A percentile compares a stretch with the other conserved stretches of the same genome.
Conservation (phyloP, 2,329 filamentous ascomycete genomes). For the Penicillium griseofulvum region DNA sequence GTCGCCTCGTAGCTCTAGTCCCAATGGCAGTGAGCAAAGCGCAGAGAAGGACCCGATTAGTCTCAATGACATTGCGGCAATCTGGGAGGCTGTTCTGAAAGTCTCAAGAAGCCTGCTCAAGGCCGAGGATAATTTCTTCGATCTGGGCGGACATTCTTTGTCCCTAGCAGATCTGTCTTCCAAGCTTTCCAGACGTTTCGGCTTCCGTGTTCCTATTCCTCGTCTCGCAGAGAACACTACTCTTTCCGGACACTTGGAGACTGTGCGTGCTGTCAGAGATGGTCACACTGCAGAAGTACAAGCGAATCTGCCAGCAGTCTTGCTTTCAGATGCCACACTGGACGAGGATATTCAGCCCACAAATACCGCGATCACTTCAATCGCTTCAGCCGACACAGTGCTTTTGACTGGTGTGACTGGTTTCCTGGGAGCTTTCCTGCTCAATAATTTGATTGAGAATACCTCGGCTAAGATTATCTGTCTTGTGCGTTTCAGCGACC, state of each 20-base stretch:
- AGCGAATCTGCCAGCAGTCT: constrained; percentile 68
- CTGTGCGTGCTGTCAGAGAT: constrained; percentile 67
- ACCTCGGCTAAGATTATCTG: constrained; percentile 70
- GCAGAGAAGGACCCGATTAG: constrained; percentile 62
- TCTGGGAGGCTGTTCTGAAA: constrained; percentile 70
- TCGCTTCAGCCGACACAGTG: constrained; percentile 66
- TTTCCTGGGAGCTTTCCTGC: constrained; percentile 71
- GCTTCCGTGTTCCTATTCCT: constrained; percentile 68
- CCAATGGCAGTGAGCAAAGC: constrained; percentile 45
- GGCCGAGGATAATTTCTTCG: constrained; percentile 73
- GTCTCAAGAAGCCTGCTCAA: constrained; percentile 63
- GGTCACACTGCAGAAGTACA: constrained; percentile 72
- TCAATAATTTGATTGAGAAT: constrained; percentile 65
- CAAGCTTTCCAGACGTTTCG: constrained; percentile 66
- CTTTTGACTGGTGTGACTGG: constrained; percentile 74
- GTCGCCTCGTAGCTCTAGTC: constrained; percentile 56
- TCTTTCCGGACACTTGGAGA: constrained; percentile 68
- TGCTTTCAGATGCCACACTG: constrained; percentile 65
- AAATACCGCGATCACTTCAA: constrained; percentile 53
- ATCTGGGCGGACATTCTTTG: constrained; percentile 75
- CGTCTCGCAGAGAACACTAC: constrained; percentile 70
- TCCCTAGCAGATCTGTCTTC: constrained; percentile 75
- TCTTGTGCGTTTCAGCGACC: constrained; percentile 69
- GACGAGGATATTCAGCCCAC: constrained; percentile 66
- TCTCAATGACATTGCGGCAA: constrained; percentile 64